Base-by-base conservation (phyloP, 768 basidiomycete species). In the Leucocoprinus leucothites region DNA sequence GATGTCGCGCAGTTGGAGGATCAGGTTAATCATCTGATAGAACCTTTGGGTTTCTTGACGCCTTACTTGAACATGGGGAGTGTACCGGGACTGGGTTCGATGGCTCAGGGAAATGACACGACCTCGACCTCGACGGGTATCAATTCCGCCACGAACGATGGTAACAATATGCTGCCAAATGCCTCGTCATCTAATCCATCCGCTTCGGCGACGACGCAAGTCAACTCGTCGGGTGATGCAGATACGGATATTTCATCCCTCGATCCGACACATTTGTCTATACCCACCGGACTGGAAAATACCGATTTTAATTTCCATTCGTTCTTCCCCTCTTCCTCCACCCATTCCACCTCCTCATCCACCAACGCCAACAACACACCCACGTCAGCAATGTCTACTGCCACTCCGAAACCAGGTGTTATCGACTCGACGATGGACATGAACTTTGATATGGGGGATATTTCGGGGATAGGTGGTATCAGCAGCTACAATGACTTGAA, bases 1-100 rank as follows among this genome's bases (percentile, higher is more conserved):
- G 87, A 90, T 53, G 88, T 94, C 24, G 84, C 86, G 58, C 80
- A 82, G 35, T 69, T 93, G 51, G 82, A 87, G 58, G 73, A 70
- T 11, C 84, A 81, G 57, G 84, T 95, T 41, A 80, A 89, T 56
- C 80, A 81, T 5, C 74, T 94, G 57, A 87, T 93, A 13, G 45
- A 46, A 13, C 1, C 24, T 25, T 11, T 28, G 6, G 45, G 24
- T 22, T 14, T 18, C 5, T 44, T 24, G 40, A n/a, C 40, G 40
- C 40, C 6, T 8, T 16, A 41, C 21, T 4, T 24, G 21, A 6
- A 4, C 7, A 8, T 4, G 5, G 9, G 16, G 5, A 38, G 4
- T n/a, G 7, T 11, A 38, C 9, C 38, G 6, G 16, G 38, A 9
- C 14, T n/a, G 14, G 38, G 38, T 6, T 13, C 38, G 7, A n/a